Evolutionary conservation across 257 asterid genomes (phyloP), one percentile per base, ranked within the genome.

Genomic region (Agastache rugosa): DNA sequence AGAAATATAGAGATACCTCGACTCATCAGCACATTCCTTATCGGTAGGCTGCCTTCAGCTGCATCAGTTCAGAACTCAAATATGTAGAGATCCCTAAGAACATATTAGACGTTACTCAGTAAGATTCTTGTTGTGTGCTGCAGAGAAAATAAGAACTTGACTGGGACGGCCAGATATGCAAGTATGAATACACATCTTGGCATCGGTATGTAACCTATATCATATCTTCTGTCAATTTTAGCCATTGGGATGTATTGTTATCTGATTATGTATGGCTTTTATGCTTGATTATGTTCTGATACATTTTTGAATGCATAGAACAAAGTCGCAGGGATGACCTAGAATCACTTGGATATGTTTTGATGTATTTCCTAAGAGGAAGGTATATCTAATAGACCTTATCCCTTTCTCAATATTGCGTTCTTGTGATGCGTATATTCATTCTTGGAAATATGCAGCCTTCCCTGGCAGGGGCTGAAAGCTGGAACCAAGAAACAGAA

Each of bases 241-340:
- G 50, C 71, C 12, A 64, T 29, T 27, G 42, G 20, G 61, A 60
- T 19, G 51, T 59, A 17, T 23, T 55, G 16, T 62, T 23, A 7
- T 47, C 53, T 61, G 41, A 50, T 45, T 16, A 54, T 45, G 5
- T 60, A 12, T 27, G 69, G 27, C 10, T 44, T 62, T 51, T 67
- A 20, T 67, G 37, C 50, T 62, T 70, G 71, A 61, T 74, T 75
- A 11, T 79, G 78, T 39, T 83, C 50, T 69, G 22, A 42, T 81
- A 53, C 69, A 60, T 53, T 80, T 72, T 16, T 42, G 10, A 75
- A 73, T 77, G 60, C 65, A 51, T 68, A 92, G 98, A 93, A 82
- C 98, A 93, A 88, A 93, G 98, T 78, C 90, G 97, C 58, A 83
- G 97, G 87, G 98, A 93, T 88, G 97, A 93, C 82, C 84, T 93